Evolutionary conservation across 2,329 filamentous ascomycete species (phyloP).

Genomic region (Alternaria metachromatica): DNA sequence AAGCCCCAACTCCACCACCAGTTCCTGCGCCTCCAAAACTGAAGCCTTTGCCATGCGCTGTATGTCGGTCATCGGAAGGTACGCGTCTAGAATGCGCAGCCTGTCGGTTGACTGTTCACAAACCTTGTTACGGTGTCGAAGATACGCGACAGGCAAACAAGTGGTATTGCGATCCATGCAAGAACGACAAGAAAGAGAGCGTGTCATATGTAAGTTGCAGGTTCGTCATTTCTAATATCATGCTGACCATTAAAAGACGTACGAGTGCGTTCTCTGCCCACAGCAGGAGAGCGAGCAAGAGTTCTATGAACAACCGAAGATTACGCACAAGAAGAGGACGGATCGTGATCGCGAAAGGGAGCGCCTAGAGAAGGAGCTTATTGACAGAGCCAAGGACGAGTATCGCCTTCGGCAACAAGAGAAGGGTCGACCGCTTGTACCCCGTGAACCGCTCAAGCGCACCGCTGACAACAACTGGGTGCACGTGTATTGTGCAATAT

Average conservation of each 20-base stretch:
- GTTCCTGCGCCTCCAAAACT: constrained; percentile 80
- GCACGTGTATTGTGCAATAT: constrained; percentile 90
- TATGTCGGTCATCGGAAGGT: constrained; percentile 76
- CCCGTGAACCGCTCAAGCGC: constrained; percentile 88
- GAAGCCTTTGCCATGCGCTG: constrained; percentile 79
- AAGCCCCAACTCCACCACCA: constrained; percentile 62
- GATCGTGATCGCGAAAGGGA: constrained; percentile 93
- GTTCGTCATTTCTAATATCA: background rate
- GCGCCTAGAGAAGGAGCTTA: constrained; percentile 81
- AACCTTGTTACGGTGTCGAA: constrained; percentile 88
- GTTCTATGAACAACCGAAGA: constrained; percentile 81
- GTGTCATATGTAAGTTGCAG: constrained; percentile 77
- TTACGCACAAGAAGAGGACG: constrained; percentile 84
- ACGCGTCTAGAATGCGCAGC: constrained; percentile 74
- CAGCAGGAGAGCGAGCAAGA: constrained; percentile 82
- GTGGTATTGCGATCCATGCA: constrained; percentile 96
- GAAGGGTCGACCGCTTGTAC: constrained; percentile 79
- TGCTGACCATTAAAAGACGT: constrained; percentile 63
- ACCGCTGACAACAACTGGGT: constrained; percentile 99
- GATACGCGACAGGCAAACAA: constrained; percentile 70
- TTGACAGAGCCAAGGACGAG: constrained; percentile 77
- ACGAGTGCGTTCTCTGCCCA: constrained; percentile 92
- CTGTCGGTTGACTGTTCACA: constrained; percentile 90
- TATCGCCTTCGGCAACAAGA: constrained; percentile 85
- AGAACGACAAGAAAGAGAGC: constrained; percentile 89